Percentiles rank a stretch among this genome's conserved stretches.
Conservation (phyloP, 1,284 basidiomycete genomes). For the Anthracocystis panici-leucophaei region DNA sequence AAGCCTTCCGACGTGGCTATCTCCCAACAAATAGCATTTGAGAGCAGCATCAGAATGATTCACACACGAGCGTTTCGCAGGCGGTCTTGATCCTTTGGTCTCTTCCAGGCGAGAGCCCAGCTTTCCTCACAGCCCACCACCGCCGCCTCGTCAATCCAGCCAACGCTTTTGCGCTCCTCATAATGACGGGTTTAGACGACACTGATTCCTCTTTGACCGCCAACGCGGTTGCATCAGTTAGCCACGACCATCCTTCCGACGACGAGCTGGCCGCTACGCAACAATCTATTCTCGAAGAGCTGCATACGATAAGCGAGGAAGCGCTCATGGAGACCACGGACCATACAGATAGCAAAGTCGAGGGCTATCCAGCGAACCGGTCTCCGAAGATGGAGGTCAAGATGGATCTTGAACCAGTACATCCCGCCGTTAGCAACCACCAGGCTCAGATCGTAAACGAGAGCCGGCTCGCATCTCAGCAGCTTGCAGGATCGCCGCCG, state of each 20-base stretch:
- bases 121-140: background rate
- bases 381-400: background rate
- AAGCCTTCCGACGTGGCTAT: conserved; percentile 1
- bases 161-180: background rate
- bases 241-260: conserved; percentile 9
- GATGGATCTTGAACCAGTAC: background rate
- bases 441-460: background rate
- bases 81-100: background rate
- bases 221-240: background rate
- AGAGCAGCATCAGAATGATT: background rate
- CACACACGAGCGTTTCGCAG: background rate
- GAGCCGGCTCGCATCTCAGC: background rate
- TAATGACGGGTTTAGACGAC: background rate
- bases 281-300: conserved; percentile 44
- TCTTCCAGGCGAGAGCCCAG: background rate
- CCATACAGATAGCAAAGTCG: background rate
- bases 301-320: conserved; percentile 48
- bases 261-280: conserved; percentile 45
- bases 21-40: background rate
- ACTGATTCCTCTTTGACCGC: background rate
- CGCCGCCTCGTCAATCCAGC: background rate
- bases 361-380: background rate
- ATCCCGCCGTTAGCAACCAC: background rate
- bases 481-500: background rate
- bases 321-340: conserved; percentile 1